A percentile compares a stretch with the other conserved stretches of the same genome.
These are phyloP conservation scores for Colletotrichum liaoningense DNA, from an alignment of 2,329 filamentous ascomycete species.

Conservation along the genomic window DNA sequence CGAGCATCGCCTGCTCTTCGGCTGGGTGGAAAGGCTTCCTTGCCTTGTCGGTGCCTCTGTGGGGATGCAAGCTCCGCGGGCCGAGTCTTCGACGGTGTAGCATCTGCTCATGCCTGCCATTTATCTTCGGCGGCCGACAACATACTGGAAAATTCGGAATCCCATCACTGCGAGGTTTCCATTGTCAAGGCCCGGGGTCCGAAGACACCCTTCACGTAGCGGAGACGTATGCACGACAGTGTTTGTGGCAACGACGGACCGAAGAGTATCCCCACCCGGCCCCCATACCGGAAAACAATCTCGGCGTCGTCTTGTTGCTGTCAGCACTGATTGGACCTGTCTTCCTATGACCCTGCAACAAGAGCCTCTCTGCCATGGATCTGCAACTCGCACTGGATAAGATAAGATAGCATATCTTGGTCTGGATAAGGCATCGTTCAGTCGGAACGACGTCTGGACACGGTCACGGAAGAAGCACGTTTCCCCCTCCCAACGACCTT, in stretches of 20 bases:
- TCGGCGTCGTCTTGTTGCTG: background rate
- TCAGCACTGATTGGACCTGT: background rate
- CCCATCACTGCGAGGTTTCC: background rate
- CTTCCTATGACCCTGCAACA: background rate
- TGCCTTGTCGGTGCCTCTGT: background rate
- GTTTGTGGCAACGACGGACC: slow-evolving; percentile 20
- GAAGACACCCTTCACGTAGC: background rate
- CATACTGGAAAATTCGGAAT: background rate
- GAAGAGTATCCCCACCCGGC: slow-evolving; percentile 11
- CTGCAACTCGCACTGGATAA: background rate
- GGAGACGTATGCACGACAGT: background rate
- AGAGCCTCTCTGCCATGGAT: background rate
- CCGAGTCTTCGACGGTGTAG: background rate
- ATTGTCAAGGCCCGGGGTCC: background rate
- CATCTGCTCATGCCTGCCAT: background rate
- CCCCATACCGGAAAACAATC: background rate
- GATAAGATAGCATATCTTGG: background rate
- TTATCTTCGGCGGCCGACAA: background rate
- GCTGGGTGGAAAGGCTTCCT: background rate
- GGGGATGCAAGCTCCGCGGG: background rate
- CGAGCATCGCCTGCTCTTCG: background rate
- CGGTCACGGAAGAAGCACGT: background rate
- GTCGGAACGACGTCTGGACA: background rate
- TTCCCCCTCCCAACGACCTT: background rate
- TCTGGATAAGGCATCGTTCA: background rate